Conservation (phyloP, 1,284 basidiomycete genomes). For the Marasmius tenuissimus region DNA sequence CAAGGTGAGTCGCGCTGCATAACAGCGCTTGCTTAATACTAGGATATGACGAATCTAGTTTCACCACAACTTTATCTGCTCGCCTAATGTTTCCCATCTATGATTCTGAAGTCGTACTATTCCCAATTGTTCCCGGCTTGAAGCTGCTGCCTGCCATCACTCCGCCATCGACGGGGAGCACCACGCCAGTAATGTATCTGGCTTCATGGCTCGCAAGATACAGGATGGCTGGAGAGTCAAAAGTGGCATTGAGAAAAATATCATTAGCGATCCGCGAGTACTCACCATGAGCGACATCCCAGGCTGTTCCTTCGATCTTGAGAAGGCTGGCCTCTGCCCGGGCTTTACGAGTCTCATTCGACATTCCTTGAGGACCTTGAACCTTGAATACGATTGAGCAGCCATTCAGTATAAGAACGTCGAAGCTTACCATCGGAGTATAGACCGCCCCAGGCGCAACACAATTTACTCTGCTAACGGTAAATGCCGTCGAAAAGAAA, state of each 20-base stretch:
- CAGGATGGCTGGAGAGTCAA: background rate
- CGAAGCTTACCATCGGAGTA: slow-evolving; percentile 5
- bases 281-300: slow-evolving; percentile 9
- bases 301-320: slow-evolving; percentile 8
- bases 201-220: slow-evolving; percentile 6
- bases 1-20: no score
- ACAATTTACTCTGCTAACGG: background rate
- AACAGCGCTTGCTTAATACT: no score
- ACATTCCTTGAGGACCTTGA: slow-evolving; percentile 3
- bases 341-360: slow-evolving; percentile 3
- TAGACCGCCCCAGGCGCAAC: slow-evolving; percentile 9
- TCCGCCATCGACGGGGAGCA: slow-evolving; percentile 5
- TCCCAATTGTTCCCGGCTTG: background rate
- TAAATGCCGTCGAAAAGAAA: background rate
- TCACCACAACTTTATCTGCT: no score
- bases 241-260: background rate
- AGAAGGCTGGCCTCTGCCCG: slow-evolving; percentile 2
- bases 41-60: no score
- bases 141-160: background rate
- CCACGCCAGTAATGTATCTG: slow-evolving; percentile 1
- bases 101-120: no score
- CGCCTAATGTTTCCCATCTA: no score
- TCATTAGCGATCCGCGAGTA: background rate
- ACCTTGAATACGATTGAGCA: background rate
- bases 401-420: background rate